Evolutionary conservation across 352 stramenopile genomes (phyloP), one percentile per base, ranked within the genome.

Genomic region (Phytophthora fragariaefolia): DNA sequence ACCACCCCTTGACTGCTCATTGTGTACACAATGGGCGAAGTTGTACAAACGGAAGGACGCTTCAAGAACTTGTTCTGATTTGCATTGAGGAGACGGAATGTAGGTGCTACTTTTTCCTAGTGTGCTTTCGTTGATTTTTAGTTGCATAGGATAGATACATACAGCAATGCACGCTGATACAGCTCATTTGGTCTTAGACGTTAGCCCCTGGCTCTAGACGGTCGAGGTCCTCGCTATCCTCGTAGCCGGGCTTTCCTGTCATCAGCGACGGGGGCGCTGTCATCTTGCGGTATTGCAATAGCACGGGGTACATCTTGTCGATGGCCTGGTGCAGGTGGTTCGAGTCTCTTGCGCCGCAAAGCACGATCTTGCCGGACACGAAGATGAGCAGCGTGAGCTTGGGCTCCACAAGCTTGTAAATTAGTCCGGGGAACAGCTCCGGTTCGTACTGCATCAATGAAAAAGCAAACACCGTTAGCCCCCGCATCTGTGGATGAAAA

Each of bases 381-480:
- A 99, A 99, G 58, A 99, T 99, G 26, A 99, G 75, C 28, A 99
- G 80, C 36, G 99, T 98, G 22, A 99, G 81, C 74, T 99, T 98
- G 24, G 97, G 97, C 72, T 97, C 87, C 3, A 98, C 85, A 58
- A 99, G 89, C 52, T 98, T 94, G 86, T 99, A 99, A 66, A 99
- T 99, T 24, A 99, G 85, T 22, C 98, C 98, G 12, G 98, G 97
- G 74, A 99, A 99, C 9, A 99, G 77, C 71, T 99, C 98, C 0
- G 98, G 98, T 73, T 99, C 98, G 73, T 99, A 99, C 99, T 99
- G 28, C 89, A 97, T n/a, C n/a, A n/a, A 97, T 18, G 99, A 89
- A 72, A 99, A 99, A 56, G 98, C 12, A 43, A 8, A 18, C 34
- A 43, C 6, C n/a, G n/a, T n/a, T n/a, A n/a, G n/a, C n/a, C n/a